phyloP scores from a whole-genome alignment of 2,329 filamentous ascomycete genomes.

The Fusarium proliferatum region DNA sequence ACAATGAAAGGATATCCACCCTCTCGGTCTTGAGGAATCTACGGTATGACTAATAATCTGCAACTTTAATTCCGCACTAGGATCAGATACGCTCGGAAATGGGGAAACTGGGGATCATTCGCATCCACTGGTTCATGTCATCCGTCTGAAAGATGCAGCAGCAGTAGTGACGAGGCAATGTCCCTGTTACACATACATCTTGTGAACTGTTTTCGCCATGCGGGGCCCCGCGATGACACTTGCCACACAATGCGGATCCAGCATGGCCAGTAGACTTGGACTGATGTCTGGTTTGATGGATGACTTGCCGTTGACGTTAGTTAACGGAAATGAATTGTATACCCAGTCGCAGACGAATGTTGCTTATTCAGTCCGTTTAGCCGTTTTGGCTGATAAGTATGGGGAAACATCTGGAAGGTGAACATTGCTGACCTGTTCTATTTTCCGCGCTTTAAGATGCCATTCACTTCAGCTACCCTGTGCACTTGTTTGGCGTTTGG shows the following conservation, averaged over 20 bases:
- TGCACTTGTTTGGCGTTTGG: background rate
- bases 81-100: background rate
- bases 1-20: fast-evolving
- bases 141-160: background rate
- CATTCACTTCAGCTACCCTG: background rate
- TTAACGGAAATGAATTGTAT: background rate
- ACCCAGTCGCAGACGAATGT: background rate
- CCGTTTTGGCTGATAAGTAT: background rate
- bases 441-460: background rate
- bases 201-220: background rate
- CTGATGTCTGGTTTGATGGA: background rate
- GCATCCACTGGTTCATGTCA: background rate
- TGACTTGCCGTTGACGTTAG: background rate
- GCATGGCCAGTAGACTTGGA: background rate
- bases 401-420: background rate
- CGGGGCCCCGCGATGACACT: background rate
- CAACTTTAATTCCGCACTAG: background rate
- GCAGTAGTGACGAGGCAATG: fast-evolving
- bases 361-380: background rate
- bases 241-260: background rate
- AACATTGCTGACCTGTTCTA: background rate
- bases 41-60: background rate
- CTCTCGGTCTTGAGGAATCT: background rate
- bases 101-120: background rate
- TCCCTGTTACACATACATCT: background rate